Evolutionary conservation across 371 early-diverging fungal genomes (phyloP).

Genomic region (Funneliformis caledonium): DNA sequence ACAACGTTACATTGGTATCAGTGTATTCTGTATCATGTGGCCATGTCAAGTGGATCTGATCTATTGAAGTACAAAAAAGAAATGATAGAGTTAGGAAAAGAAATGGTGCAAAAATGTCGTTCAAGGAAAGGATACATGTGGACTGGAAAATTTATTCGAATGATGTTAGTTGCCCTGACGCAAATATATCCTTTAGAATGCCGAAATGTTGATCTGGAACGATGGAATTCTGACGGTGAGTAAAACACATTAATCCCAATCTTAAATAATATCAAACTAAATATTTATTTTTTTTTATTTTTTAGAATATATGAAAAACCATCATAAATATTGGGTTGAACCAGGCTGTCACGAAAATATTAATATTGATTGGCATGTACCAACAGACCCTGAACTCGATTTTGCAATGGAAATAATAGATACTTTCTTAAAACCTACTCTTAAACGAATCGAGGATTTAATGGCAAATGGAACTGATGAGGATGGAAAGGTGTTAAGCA

Average conservation of each 20-base stretch:
- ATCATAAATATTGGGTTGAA: slow-evolving; percentile 79
- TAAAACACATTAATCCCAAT: neutral
- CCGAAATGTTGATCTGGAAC: slow-evolving; percentile 51
- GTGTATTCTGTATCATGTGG: slow-evolving; percentile 60
- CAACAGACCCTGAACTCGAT: slow-evolving; percentile 66
- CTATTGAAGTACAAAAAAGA: slow-evolving; percentile 59
- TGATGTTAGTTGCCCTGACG: slow-evolving; percentile 54
- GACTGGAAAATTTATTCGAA: slow-evolving; percentile 64
- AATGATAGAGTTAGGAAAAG: slow-evolving; percentile 53
- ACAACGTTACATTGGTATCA: slow-evolving; percentile 82
- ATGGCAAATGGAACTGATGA: slow-evolving; percentile 45
- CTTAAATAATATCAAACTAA: no score
- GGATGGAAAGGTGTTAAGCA: slow-evolving; percentile 42
- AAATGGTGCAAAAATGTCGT: slow-evolving; percentile 63
- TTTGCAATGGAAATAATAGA: slow-evolving; percentile 70
- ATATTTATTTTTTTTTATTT: neutral
- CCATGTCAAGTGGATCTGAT: slow-evolving; percentile 58
- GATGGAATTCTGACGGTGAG: slow-evolving; percentile 64
- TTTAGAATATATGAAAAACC: slow-evolving; percentile 36
- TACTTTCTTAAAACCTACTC: slow-evolving; percentile 53
- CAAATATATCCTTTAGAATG: slow-evolving; percentile 61
- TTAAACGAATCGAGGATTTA: slow-evolving; percentile 54
- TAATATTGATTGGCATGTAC: slow-evolving; percentile 77
- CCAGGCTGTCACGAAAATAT: slow-evolving; percentile 59
- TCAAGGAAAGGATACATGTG: slow-evolving; percentile 74